These are phyloP conservation scores for Monosporozyma yasuniensis DNA, from an alignment of 805 yeast species.

Conservation along the genomic window DNA sequence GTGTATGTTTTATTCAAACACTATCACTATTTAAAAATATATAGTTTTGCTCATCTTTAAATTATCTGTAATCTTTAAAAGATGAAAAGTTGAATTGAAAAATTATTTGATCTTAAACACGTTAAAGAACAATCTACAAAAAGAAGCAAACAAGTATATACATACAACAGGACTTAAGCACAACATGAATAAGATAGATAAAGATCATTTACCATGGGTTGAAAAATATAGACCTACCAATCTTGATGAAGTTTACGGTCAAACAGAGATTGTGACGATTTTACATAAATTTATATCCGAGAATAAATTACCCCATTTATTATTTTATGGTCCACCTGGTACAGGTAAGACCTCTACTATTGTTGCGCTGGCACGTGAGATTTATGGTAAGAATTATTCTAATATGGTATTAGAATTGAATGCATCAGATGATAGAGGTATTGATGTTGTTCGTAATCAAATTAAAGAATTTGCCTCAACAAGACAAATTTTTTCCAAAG, in stretches of 20 bases:
- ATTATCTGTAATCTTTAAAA: not conserved
- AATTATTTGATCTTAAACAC: not conserved
- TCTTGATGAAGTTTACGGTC: conserved; percentile 86
- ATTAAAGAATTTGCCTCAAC: conserved; percentile 95
- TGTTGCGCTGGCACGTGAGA: conserved; percentile 76
- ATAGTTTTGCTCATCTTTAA: not conserved
- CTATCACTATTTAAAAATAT: too few relatives aligned
- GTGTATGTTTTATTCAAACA: not conserved
- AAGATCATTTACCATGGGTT: conserved; percentile 71
- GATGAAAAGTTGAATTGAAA: not conserved
- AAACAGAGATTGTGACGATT: conserved; percentile 74
- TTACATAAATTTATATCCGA: conserved; percentile 76
- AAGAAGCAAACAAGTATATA: not conserved
- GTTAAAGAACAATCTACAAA: too few relatives aligned
- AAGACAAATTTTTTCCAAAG: conserved; percentile 78
- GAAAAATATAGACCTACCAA: conserved; percentile 88
- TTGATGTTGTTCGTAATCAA: conserved; percentile 95
- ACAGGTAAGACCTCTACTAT: conserved; percentile 89
- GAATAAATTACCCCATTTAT: conserved; percentile 79
- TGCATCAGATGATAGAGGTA: conserved; percentile 97
- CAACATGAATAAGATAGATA: conserved; percentile 5
- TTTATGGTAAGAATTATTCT: conserved; percentile 71
- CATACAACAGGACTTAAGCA: not conserved
- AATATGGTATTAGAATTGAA: conserved; percentile 92
- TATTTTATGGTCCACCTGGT: conserved; percentile 94